Evolutionary conservation across 257 asterid species (phyloP), one percentile per base, ranked within the genome.

Genomic region (Plantago elongata): DNA sequence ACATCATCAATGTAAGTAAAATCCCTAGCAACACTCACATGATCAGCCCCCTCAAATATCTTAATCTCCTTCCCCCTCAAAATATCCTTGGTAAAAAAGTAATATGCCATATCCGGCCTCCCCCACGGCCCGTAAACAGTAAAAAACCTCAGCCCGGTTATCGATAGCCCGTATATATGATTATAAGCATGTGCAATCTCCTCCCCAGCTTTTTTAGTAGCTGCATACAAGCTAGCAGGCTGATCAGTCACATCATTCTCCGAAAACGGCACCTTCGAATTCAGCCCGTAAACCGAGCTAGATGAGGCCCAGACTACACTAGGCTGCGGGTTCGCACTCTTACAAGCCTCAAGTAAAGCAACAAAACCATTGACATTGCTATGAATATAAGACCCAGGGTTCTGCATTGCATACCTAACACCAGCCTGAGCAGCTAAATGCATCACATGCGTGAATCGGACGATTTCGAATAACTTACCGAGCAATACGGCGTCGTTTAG

Each of bases 71-170:
- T 79, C 9, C 84, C 81, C 9, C 64, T 72, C 13, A 79, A 14
- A 5, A 79, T 79, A 34, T 75, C 76, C 50, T 62, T 61, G 48
- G 84, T 79, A 37, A 79, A 79, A 1, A 79, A 79, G 81, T 75
- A 79, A 16, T 79, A 79, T 7, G 84, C 84, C 84, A 79, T 79
- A 57, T 79, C 84, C 60, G 84, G 84, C 27, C 84, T 30, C 12
- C 84, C 84, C 84, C 84, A 79, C 5, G 84, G 81, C 47, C 84
- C 84, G 77, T 79, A 79, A 0, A 79, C 84, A 4, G 84, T 79
- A 81, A 79, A 79, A 68, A 79, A 79, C 14, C 84, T 57, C 60
- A 79, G 16, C 59, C 81, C 84, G 69, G 81, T 79, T 5, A 79
- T 72, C 2, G 83, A 78, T 1, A 78, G 11, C 44, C 83, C 83